Evolutionary conservation across 345 rosid species (phyloP), one percentile per base, ranked within the genome.

Genomic region (Hibiscus tridactylites): DNA sequence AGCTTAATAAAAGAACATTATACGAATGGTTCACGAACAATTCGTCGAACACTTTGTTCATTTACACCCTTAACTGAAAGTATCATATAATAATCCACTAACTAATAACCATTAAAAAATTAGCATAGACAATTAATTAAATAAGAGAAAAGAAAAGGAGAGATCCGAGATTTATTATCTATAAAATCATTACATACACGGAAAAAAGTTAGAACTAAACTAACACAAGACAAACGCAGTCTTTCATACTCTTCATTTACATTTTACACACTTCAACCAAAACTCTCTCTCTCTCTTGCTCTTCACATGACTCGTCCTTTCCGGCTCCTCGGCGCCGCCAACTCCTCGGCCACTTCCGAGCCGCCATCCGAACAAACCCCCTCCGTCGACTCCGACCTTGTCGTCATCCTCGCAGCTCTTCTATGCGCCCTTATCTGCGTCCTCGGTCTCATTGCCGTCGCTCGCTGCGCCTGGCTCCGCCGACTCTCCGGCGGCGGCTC

Each of bases 391-490:
- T 85, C 95, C 7, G 93, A 94, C 82, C 88, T 85, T 80, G 84
- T 92, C 0, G 89, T 92, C 26, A 84, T 95, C 79, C 84, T 92
- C 8, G 97, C 97, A 0, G 92, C 93, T 59, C 91, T 94, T 31
- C 91, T 94, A 72, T 94, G 98, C 79, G 97, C 97, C 13, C 77
- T 92, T 0, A 87, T 90, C 9, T 95, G 99, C 77, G 83, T 89
- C 28, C 83, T 95, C 28, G 99, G 99, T 35, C 88, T 95, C 76
- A 62, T 90, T 53, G 89, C 92, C n/a, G 93, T 89, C 33, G 96
- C 96, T 11, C 88, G 95, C 44, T 91, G 98, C 78, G 90, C 88
- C 54, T 93, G 98, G 97, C 86, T 94, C 53, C 93, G 98, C 69
- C 91, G 96, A 49, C 50, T 84, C 29, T 83, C 88, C 68, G 74